Evolutionary conservation across 2,329 filamentous ascomycete species (phyloP), one percentile per base, ranked within the genome.

Genomic region (Ophiocordyceps camponoti-floridani): DNA sequence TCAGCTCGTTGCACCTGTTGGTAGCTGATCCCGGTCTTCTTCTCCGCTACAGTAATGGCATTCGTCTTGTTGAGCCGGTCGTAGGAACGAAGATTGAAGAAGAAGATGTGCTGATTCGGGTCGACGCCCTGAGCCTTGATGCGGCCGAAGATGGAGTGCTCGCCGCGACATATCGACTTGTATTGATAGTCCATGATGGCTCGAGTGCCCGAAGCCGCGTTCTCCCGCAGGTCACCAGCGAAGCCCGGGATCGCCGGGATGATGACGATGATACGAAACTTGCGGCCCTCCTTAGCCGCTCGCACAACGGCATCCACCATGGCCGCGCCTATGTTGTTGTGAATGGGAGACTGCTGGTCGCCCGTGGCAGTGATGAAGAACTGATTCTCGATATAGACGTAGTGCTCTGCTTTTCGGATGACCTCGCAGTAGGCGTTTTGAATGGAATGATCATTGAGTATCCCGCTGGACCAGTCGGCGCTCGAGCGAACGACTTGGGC

Each of bases 181-280:
- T 91, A 98, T 58, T 96, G 91, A 56, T 94, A 96, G 58, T 96
- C 88, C 86, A 98, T 96, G 55, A 96, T 98, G 11, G 88, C 89
- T 43, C 86, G 67, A 0, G 89, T 96, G 10, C 89, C 89, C 1
- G 77, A 76, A 0, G 89, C 89, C 18, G 83, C 86, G 53, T 84
- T 79, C 12, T 87, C 78, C 46, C 88, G 71, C 28, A 98, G 69
- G 56, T 96, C 89, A 41, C 89, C 89, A 0, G 89, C 88, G 54
- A 98, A 98, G 0, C 89, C 91, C 8, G 91, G 89, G 46, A 98
- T 82, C 1, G 86, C 81, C 2, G 91, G 91, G 44, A 96, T 93
- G 23, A 96, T 53, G 46, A 94, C 75, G 48, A 98, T 94, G 51
- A 98, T 77, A 23, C 83, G 72, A 67, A 96, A 98, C 52, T 93